Evolutionary conservation across 1,284 basidiomycete genomes (phyloP).

Genomic region (Neolentinus lepideus): DNA sequence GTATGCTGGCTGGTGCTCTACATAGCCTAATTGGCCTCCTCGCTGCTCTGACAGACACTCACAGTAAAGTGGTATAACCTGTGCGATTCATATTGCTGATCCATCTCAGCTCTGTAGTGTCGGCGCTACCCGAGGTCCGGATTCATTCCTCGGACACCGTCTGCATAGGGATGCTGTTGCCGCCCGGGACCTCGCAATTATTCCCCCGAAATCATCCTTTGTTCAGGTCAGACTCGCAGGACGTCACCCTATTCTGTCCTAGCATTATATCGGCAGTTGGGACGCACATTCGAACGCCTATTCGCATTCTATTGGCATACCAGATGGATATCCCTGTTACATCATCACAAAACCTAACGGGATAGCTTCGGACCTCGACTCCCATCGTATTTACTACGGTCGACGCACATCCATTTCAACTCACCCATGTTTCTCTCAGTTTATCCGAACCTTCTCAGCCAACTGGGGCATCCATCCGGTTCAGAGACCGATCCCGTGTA

Average conservation of each 20-base stretch:
- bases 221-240: not conserved
- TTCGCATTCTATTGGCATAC: not conserved
- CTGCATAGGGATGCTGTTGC: not conserved
- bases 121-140: not conserved
- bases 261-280: not conserved
- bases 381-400: not conserved
- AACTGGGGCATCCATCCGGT: not conserved
- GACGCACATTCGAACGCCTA: not conserved
- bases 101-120: not conserved
- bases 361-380: not conserved
- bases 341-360: not conserved
- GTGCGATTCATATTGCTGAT: not conserved
- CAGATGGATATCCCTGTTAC: not conserved
- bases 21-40: not conserved
- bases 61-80: not conserved
- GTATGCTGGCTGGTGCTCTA: not conserved
- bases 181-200: not conserved
- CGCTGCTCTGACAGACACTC: not conserved
- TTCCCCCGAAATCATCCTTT: not conserved
- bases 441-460: not conserved
- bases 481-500: not conserved
- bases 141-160: not conserved
- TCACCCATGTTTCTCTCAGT: not conserved
- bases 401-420: not conserved
- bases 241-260: not conserved